phyloP scores from a whole-genome alignment of 75 land plant species.

The Picea sitchensis region DNA sequence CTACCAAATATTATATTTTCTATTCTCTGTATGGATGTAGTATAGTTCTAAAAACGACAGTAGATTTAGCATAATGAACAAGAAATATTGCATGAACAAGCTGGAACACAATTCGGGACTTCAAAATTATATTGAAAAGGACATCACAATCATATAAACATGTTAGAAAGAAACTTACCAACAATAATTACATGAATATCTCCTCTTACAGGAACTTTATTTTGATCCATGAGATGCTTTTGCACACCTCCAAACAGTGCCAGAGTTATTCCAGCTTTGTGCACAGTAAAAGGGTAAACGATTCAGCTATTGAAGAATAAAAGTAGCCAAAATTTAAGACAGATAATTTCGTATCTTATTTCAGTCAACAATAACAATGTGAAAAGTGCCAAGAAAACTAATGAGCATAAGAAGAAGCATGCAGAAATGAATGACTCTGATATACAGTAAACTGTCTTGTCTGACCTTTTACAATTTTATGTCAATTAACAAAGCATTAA shows the following conservation, averaged over 20 bases:
- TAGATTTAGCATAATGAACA: not conserved
- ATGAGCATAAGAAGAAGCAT: too few species aligned
- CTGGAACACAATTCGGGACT: not conserved
- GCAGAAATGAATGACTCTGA: too few species aligned
- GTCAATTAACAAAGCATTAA: not conserved
- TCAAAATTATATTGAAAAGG: not conserved
- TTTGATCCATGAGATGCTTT: slow-evolving; percentile 82
- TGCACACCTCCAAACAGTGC: slow-evolving; percentile 94
- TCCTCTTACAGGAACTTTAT: slow-evolving; percentile 96
- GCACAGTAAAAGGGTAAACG: not conserved
- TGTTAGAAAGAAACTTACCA: slow-evolving; percentile 43
- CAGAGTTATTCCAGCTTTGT: slow-evolving; percentile 82
- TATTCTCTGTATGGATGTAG: not conserved
- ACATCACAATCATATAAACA: not conserved
- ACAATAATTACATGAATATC: slow-evolving; percentile 96
- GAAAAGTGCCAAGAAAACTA: too few species aligned
- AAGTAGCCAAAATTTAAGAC: not conserved
- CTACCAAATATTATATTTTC: not conserved
- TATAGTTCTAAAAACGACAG: not conserved
- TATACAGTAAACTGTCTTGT: too few species aligned
- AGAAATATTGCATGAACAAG: not conserved
- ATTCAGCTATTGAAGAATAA: not conserved
- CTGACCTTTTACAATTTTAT: not conserved
- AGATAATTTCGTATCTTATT: not conserved
- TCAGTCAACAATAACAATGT: not conserved